phyloP scores from a whole-genome alignment of 305 asterid species.

The Solanum hybrid region DNA sequence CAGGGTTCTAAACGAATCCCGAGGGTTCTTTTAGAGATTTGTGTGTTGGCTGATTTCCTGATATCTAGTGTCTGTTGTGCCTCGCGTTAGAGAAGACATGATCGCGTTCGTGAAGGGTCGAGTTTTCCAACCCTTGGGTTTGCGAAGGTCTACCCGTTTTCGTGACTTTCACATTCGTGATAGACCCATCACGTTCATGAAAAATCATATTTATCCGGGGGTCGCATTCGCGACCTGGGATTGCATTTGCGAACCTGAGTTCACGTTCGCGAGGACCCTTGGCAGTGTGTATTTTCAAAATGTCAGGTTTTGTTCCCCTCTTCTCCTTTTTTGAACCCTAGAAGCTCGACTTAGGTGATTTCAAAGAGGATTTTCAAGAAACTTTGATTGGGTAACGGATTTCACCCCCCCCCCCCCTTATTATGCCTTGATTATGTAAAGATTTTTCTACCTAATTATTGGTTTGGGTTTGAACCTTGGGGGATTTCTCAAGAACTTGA shows the following conservation, averaged over 20 bases:
- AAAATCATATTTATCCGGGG: not conserved
- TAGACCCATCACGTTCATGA: not conserved
- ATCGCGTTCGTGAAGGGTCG: not conserved
- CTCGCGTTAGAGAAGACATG: not conserved
- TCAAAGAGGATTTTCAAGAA: not conserved
- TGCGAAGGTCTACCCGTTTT: not conserved
- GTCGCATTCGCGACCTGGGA: not conserved
- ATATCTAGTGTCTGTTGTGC: not conserved
- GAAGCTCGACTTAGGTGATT: not conserved
- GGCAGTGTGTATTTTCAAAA: not conserved
- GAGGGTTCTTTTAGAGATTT: not conserved
- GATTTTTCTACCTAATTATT: not conserved
- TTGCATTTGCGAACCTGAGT: not conserved
- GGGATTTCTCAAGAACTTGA: not conserved
- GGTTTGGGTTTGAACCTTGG: not conserved
- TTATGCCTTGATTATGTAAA: not conserved
- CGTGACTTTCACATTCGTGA: not conserved
- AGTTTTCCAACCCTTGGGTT: not conserved
- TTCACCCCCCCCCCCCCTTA: not conserved
- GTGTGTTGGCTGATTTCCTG: not conserved
- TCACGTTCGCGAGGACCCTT: not conserved
- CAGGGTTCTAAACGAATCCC: not conserved
- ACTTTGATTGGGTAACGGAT: not conserved
- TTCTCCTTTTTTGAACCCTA: not conserved
- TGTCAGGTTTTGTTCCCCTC: not conserved